These are phyloP conservation scores for Daldinia sp. DNA, from an alignment of 2,329 filamentous ascomycete genomes.

Conservation along the genomic window DNA sequence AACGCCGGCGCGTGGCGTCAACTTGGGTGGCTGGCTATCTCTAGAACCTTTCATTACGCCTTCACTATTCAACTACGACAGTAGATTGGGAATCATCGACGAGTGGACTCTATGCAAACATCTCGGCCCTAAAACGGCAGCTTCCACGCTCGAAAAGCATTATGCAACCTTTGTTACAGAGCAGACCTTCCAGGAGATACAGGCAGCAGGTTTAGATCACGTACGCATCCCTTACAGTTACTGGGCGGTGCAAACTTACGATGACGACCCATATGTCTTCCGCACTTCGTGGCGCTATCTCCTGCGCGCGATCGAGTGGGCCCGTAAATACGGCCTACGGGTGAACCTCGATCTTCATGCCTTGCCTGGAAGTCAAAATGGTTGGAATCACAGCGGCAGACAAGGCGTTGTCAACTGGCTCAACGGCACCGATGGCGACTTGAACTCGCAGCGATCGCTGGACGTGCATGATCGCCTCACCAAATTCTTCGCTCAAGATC, in stretches of 20 bases:
- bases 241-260: constrained; percentile 89
- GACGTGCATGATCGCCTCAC: constrained; percentile 88
- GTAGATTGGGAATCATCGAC: constrained; percentile 74
- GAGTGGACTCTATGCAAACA: constrained; percentile 82
- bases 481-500: constrained; percentile 89
- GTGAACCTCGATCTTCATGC: constrained; percentile 94
- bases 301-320: constrained; percentile 90
- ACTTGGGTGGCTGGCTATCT: constrained; percentile 91
- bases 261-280: constrained; percentile 85
- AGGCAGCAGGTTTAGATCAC: constrained; percentile 89
- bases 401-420: constrained; percentile 86
- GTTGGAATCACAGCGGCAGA: constrained; percentile 94
- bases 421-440: constrained; percentile 82
- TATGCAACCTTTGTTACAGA: constrained; percentile 91
- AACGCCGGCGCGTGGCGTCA: constrained; percentile 86
- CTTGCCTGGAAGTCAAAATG: constrained; percentile 93
- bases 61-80: constrained; percentile 80
- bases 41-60: constrained; percentile 96
- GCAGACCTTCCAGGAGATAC: constrained; percentile 83
- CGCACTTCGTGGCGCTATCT: constrained; percentile 93
- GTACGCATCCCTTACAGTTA: constrained; percentile 96
- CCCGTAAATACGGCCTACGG: constrained; percentile 87
- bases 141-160: constrained; percentile 81
- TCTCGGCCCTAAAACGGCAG: constrained; percentile 71
- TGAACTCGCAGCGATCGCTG: constrained; percentile 82